These are phyloP conservation scores for Linnemannia hyalina DNA, from an alignment of 192 early-diverging fungal species.

Conservation along the genomic window DNA sequence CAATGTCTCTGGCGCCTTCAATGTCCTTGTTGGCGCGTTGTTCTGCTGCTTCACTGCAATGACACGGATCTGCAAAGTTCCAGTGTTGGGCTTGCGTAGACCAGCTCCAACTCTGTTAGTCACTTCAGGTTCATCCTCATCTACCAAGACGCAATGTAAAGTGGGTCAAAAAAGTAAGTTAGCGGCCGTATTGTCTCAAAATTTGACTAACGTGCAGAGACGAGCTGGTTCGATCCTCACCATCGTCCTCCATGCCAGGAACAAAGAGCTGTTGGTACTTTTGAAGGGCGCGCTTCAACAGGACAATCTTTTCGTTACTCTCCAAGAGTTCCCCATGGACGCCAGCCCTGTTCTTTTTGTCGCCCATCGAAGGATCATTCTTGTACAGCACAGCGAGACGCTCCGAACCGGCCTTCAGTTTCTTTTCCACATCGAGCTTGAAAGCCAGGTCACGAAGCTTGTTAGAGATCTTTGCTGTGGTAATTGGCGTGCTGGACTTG, in stretches of 20 bases:
- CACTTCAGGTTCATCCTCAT: constrained; percentile 59
- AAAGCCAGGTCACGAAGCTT: constrained; percentile 89
- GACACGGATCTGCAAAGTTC: constrained; percentile 78
- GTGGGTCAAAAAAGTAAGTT: neutral
- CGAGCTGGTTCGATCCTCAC: constrained; percentile 16
- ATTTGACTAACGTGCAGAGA: neutral
- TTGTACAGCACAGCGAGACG: constrained; percentile 70
- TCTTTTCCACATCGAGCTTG: constrained; percentile 95
- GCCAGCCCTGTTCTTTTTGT: constrained; percentile 69
- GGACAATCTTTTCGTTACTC: constrained; percentile 81
- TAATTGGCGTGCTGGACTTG: constrained; percentile 76
- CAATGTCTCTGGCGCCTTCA: constrained; percentile 75
- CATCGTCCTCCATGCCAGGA: constrained; percentile 81
- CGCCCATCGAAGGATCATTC: constrained; percentile 62
- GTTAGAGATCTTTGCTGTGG: constrained; percentile 79
- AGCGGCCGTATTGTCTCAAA: neutral
- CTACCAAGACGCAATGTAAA: constrained; percentile 14
- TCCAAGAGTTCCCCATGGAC: constrained; percentile 70
- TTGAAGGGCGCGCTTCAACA: constrained; percentile 81
- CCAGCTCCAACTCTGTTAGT: constrained; percentile 67
- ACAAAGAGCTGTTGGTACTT: constrained; percentile 91
- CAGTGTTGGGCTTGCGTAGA: constrained; percentile 77
- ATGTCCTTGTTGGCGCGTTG: constrained; percentile 69
- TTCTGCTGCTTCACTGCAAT: constrained; percentile 71
- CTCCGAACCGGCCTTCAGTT: constrained; percentile 89